Evolutionary conservation across 2,329 filamentous ascomycete species (phyloP), one percentile per base, ranked within the genome.

Genomic region (Apiospora malaysiana): DNA sequence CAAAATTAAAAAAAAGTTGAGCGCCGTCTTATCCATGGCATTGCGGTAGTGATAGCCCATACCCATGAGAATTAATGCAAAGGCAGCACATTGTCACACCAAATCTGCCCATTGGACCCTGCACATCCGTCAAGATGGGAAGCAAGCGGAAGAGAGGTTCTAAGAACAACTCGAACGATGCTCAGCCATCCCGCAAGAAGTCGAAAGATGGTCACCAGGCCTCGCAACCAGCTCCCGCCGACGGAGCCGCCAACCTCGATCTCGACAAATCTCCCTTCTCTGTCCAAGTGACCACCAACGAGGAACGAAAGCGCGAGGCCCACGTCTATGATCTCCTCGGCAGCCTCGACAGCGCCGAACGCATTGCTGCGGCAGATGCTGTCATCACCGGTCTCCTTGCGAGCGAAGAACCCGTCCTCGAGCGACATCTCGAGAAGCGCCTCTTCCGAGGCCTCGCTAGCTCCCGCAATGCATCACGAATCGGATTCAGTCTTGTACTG

Each of bases 391-490:
- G 86, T 9, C 83, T 92, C 1, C 77, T 91, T 1, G 85, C 80
- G 49, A 83, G 82, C 59, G 81, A 87, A 25, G 88, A 91, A 77
- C 75, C 82, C 0, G 86, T 88, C 2, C 82, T 92, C 18, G 80
- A 85, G 74, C 83, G 88, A 71, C 90, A 92, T 75, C 82, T 92
- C 42, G 88, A 90, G 73, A 88, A 89, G 78, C 88, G 92, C 37
- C 85, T 99, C 47, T 94, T 98, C 80, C 90, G 93, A 70, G 96
- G 96, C 51, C 89, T 98, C 23, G 94, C 95, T 72, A 98, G 94
- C 79, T 92, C 94, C 70, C 91, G 94, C 71, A 97, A 97, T 83
- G 94, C 93, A 16, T 94, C 95, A 23, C 89, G 96, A 37, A 84
- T 96, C 68, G 96, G 96, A 4, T 98, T 97, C 80, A 97, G 94